Conservation (phyloP, 192 early-diverging fungal genomes). For the Spizellomyces sp. region DNA sequence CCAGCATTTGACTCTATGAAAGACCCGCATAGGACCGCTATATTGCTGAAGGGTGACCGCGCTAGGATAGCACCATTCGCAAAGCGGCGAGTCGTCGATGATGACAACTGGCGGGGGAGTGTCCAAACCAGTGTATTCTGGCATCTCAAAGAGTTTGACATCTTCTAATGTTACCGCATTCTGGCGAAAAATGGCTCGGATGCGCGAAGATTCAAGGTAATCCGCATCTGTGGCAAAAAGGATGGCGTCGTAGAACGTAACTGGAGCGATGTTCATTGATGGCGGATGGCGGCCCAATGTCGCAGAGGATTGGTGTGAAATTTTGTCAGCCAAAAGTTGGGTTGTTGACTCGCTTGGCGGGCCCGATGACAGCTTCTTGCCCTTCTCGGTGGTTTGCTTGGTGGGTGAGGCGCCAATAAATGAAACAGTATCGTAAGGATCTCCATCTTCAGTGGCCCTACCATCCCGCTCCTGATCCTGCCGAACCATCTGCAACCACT, state of each 20-base stretch:
- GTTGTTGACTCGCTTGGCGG: no score
- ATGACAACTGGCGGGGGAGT: conserved; percentile 38
- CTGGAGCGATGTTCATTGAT: background rate
- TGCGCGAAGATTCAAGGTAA: conserved; percentile 56
- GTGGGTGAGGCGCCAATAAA: no score
- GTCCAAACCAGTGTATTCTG: conserved; percentile 50
- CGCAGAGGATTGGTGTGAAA: no score
- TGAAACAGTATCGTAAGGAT: no score
- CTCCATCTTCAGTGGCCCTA: no score
- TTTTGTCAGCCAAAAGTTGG: no score
- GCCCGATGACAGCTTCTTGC: no score
- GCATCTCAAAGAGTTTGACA: conserved; percentile 65
- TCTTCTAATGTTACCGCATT: conserved; percentile 61
- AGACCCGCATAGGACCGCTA: conserved; percentile 13
- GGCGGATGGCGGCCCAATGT: background rate
- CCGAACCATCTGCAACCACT: conserved; percentile 50
- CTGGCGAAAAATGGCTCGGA: conserved; percentile 49
- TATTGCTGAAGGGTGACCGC: background rate
- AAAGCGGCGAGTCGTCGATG: conserved; percentile 43
- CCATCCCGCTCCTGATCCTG: conserved; percentile 16
- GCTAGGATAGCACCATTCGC: conserved; percentile 53
- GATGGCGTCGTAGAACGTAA: conserved; percentile 51
- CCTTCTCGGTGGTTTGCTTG: no score
- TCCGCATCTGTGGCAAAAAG: conserved; percentile 65
- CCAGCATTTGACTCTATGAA: conserved; percentile 50